These are phyloP conservation scores for Fusarium graminum DNA, from an alignment of 2,329 filamentous ascomycete genomes.

Conservation along the genomic window DNA sequence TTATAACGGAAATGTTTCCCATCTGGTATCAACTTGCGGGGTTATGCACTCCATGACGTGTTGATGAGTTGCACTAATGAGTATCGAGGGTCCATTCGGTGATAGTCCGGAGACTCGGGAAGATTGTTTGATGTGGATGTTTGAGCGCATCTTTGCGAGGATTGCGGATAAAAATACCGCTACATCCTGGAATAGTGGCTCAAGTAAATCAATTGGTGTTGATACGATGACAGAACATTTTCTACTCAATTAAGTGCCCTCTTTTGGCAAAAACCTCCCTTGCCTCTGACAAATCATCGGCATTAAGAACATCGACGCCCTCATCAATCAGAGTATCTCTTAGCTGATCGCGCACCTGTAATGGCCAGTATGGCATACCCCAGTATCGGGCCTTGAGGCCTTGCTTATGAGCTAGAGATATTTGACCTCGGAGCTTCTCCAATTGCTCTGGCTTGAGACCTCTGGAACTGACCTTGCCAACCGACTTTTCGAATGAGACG, in stretches of 20 bases:
- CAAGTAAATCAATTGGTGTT: conserved; percentile 2
- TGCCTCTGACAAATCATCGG: conserved; percentile 67
- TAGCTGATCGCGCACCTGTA: conserved; percentile 65
- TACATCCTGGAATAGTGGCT: conserved; percentile 1
- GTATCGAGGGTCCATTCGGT: conserved; percentile 40
- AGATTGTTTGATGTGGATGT: conserved; percentile 11
- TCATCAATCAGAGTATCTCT: conserved; percentile 69
- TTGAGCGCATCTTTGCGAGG: conserved; percentile 6
- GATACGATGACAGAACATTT: not conserved
- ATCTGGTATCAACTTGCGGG: conserved; percentile 44
- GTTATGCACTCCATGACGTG: conserved; percentile 44
- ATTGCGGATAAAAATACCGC: conserved; percentile 9
- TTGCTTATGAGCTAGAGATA: conserved; percentile 63
- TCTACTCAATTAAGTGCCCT: conserved; percentile 8
- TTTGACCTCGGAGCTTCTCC: conserved; percentile 58
- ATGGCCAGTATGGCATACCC: conserved; percentile 70
- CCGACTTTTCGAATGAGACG: conserved; percentile 64
- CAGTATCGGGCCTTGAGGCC: conserved; percentile 72
- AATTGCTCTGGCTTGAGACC: conserved; percentile 61
- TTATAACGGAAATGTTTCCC: conserved; percentile 37
- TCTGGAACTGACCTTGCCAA: conserved; percentile 65
- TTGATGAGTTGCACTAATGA: conserved; percentile 25
- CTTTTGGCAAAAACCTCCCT: conserved; percentile 29
- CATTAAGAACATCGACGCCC: conserved; percentile 71
- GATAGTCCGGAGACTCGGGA: conserved; percentile 50